Conservation (phyloP, 1,284 basidiomycete species). For the Cryptococcus neoformans region DNA sequence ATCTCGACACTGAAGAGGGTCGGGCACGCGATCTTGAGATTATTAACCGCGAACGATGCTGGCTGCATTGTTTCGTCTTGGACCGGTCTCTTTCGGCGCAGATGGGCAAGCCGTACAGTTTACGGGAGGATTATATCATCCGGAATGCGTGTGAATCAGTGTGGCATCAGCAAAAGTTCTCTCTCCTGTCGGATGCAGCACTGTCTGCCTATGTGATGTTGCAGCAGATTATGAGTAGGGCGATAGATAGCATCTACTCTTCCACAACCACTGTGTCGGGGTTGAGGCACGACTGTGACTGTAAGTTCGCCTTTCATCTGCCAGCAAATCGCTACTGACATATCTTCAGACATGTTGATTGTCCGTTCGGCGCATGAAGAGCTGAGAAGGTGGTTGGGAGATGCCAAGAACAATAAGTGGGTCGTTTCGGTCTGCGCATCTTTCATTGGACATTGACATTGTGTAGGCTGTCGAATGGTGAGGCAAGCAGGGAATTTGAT, state of each 20-base stretch:
- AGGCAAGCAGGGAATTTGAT: not conserved
- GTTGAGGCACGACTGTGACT: constrained; percentile 82
- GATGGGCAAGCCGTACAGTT: constrained; percentile 51
- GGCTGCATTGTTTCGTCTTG: constrained; percentile 86
- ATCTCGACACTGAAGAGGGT: constrained; percentile 68
- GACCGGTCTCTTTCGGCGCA: constrained; percentile 86
- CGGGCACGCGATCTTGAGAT: constrained; percentile 55
- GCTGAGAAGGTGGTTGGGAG: constrained; percentile 28
- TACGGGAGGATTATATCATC: constrained; percentile 68
- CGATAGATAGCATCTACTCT: constrained; percentile 86
- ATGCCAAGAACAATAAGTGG: not conserved
- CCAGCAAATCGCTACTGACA: not conserved
- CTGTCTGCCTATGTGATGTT: constrained; percentile 57
- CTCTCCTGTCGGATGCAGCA: constrained; percentile 59
- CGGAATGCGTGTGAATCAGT: constrained; percentile 73
- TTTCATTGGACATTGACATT: not conserved
- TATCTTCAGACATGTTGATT: constrained; percentile 36
- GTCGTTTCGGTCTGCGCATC: constrained; percentile 26
- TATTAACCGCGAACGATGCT: constrained; percentile 89
- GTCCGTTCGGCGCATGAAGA: constrained; percentile 46
- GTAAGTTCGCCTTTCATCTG: constrained; percentile 45
- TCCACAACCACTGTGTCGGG: constrained; percentile 77
- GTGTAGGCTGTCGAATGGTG: not conserved
- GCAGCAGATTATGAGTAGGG: constrained; percentile 81
- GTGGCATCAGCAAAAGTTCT: constrained; percentile 57